Conservation (phyloP, 495 filamentous ascomycete genomes). For the Trichocladium antarcticum region DNA sequence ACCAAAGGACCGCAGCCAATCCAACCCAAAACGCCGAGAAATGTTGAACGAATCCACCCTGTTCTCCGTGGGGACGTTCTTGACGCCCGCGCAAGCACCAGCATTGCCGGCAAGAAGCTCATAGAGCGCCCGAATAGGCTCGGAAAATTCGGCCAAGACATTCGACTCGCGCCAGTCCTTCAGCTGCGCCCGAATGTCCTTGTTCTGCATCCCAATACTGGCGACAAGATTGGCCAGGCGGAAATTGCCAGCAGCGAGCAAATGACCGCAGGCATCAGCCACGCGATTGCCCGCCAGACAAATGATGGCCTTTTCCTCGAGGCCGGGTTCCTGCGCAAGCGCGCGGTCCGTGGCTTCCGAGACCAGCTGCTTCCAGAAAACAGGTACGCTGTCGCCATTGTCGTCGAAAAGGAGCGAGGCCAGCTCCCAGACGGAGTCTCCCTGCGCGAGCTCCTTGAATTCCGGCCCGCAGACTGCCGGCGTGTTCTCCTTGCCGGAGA, state of each 20-base stretch:
- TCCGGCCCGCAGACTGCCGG: constrained; percentile 13
- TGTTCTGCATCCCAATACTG: constrained; percentile 58
- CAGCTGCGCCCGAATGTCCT: constrained; percentile 65
- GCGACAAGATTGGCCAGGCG: constrained; percentile 74
- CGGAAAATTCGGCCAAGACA: constrained; percentile 73
- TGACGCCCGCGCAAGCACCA: constrained; percentile 65
- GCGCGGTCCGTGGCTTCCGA: constrained; percentile 41
- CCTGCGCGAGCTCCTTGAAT: constrained; percentile 32
- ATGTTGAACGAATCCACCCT: constrained; percentile 64
- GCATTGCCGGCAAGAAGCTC: constrained; percentile 81
- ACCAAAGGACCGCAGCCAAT: constrained; percentile 89
- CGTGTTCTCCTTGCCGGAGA: constrained; percentile 12
- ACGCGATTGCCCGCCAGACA: constrained; percentile 66
- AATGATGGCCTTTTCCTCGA: constrained; percentile 76
- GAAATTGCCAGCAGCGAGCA: constrained; percentile 61
- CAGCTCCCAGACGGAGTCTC: constrained; percentile 60
- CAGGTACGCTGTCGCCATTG: constrained; percentile 42
- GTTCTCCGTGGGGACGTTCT: constrained; percentile 59
- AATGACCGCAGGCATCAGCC: constrained; percentile 64
- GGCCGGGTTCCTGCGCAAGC: constrained; percentile 39
- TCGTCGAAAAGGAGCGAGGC: constrained; percentile 82
- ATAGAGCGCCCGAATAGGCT: constrained; percentile 76
- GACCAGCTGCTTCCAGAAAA: constrained; percentile 56
- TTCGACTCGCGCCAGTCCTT: constrained; percentile 72
- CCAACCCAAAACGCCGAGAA: constrained; percentile 66